A percentile compares a stretch with the other conserved stretches of the same genome.
Evolutionary conservation across 306 rosid species (phyloP).

Genomic region (Lagenaria siceraria): DNA sequence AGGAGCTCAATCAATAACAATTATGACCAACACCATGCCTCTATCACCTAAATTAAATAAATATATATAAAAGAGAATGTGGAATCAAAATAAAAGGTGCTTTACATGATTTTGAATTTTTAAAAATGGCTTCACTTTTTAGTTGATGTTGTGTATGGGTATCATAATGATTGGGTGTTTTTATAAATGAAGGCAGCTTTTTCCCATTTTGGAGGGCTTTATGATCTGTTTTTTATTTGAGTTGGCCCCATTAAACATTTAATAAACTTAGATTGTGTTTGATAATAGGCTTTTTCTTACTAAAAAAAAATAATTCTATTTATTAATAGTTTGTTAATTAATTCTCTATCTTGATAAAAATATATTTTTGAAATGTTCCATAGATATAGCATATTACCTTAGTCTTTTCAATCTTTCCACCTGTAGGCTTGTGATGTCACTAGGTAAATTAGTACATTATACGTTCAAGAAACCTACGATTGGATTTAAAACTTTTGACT

Average conservation of each 20-base stretch:
- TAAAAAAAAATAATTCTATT: background rate
- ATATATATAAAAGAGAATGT: background rate
- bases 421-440: too few relatives aligned
- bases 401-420: too few relatives aligned
- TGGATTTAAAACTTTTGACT: too few relatives aligned
- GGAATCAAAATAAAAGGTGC: background rate
- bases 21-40: constrained; percentile 3
- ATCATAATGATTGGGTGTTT: constrained; percentile 1
- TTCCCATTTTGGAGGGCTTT: background rate
- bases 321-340: background rate
- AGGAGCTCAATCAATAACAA: background rate
- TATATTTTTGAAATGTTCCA: too few relatives aligned
- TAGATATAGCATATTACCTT: too few relatives aligned
- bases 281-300: background rate
- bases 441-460: too few relatives aligned
- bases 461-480: too few relatives aligned
- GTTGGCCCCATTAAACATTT: background rate
- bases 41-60: background rate
- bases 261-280: background rate
- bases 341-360: background rate
- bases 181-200: background rate
- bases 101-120: background rate
- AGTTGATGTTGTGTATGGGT: background rate
- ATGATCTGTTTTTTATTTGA: background rate
- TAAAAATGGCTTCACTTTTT: background rate